Evolutionary conservation across 768 basidiomycete genomes (phyloP).

Genomic region (Cystobasidium ongulense): DNA sequence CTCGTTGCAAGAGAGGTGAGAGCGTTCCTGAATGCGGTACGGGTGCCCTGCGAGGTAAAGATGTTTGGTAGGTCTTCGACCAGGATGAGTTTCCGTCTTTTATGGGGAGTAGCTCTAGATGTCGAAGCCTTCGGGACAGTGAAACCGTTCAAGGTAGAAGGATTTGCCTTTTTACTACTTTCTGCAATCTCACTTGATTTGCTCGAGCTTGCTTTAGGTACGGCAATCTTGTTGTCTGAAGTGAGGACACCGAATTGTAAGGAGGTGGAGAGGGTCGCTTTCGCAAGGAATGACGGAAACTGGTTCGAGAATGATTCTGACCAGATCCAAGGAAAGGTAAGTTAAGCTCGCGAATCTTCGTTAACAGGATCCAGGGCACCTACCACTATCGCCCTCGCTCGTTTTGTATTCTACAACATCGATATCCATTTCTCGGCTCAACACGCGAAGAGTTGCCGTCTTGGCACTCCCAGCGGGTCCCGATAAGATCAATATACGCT

Average conservation of each 20-base stretch:
- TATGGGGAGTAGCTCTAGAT: neutral
- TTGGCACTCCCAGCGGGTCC: constrained; percentile 88
- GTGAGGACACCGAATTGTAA: constrained; percentile 34
- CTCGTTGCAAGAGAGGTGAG: constrained; percentile 33
- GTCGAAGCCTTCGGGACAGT: neutral
- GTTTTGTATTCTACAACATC: constrained; percentile 79
- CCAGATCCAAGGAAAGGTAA: neutral
- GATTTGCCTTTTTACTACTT: neutral
- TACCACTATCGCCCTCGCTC: constrained; percentile 31
- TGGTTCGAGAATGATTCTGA: constrained; percentile 36
- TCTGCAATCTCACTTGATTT: neutral
- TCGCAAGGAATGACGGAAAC: constrained; percentile 37
- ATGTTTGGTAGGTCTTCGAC: constrained; percentile 66
- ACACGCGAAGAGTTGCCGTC: constrained; percentile 69
- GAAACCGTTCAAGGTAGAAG: neutral
- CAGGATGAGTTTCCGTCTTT: constrained; percentile 36
- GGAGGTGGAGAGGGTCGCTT: constrained; percentile 69
- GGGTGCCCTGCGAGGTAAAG: constrained; percentile 60
- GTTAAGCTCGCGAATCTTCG: neutral
- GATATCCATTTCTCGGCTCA: constrained; percentile 65
- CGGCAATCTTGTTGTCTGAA: neutral
- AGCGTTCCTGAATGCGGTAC: constrained; percentile 58
- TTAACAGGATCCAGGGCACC: neutral
- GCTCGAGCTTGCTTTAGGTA: constrained; percentile 12
- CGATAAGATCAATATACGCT: constrained; percentile 76